phyloP scores from a whole-genome alignment of 2,329 filamentous ascomycete species.

The Hyphodiscus sp. region DNA sequence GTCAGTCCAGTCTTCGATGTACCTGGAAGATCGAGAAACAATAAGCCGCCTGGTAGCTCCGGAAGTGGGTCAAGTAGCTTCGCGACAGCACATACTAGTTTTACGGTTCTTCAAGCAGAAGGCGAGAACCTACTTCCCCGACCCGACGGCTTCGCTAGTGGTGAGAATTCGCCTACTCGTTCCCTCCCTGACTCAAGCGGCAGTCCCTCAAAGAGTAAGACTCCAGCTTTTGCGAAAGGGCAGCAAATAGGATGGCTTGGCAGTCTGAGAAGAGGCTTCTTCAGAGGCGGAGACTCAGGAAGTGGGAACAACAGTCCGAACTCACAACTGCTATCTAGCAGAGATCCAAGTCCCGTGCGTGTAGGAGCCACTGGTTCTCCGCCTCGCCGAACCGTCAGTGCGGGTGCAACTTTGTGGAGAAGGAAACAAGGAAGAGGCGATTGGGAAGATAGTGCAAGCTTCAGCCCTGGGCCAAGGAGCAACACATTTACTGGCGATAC shows the following conservation, averaged over 20 bases:
- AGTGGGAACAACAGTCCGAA: background rate
- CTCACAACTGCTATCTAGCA: background rate
- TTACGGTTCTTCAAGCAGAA: constrained; percentile 24
- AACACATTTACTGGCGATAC: constrained; percentile 19
- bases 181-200: constrained; percentile 31
- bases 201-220: constrained; percentile 52
- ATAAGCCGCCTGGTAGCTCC: background rate
- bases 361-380: constrained; percentile 11
- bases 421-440: constrained; percentile 45
- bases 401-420: constrained; percentile 40
- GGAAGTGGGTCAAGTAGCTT: constrained; percentile 23
- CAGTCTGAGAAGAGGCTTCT: constrained; percentile 43
- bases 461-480: background rate
- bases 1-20: constrained; percentile 19
- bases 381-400: constrained; percentile 40
- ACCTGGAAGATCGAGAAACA: constrained; percentile 17
- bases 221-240: constrained; percentile 18
- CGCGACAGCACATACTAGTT: constrained; percentile 27
- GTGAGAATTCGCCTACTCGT: constrained; percentile 17
- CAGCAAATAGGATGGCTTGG: constrained; percentile 50
- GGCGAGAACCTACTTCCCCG: constrained; percentile 25
- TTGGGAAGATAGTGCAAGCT: constrained; percentile 37
- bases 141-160: constrained; percentile 11
- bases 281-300: constrained; percentile 14
- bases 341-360: constrained; percentile 22